phyloP scores from a whole-genome alignment of 352 stramenopile genomes.

The Phytophthora gonapodyides region DNA sequence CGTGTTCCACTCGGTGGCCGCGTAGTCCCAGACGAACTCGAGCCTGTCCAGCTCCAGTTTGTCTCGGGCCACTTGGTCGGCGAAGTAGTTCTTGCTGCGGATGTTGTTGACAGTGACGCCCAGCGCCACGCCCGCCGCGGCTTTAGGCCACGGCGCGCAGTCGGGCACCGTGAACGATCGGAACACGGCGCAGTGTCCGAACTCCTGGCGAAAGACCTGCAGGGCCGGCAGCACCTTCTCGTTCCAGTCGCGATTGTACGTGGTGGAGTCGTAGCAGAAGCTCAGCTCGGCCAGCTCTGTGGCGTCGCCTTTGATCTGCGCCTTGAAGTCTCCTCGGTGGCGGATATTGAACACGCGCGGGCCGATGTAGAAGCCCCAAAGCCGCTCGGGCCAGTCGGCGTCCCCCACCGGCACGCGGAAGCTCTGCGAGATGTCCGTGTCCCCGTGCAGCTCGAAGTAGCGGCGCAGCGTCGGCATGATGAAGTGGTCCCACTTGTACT shows the following conservation, averaged over 20 bases:
- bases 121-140: conserved; percentile 2
- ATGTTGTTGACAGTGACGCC: conserved; percentile 18
- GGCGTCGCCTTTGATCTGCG: not conserved
- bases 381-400: no score
- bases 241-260: conserved; percentile 14
- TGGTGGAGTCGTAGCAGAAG: conserved; percentile 19
- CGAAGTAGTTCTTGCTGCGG: conserved; percentile 3
- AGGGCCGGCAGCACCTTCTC: conserved; percentile 12
- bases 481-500: no score
- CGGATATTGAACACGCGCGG: no score
- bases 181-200: conserved; percentile 15
- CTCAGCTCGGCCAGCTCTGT: conserved; percentile 15
- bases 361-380: not conserved
- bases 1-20: conserved; percentile 9
- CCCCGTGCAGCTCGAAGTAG: no score
- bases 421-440: no score
- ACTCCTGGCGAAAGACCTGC: conserved; percentile 12
- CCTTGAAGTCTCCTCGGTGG: conserved; percentile 7
- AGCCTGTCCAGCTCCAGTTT: conserved; percentile 12
- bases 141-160: conserved; percentile 9
- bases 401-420: no score
- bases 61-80: conserved; percentile 15
- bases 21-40: conserved; percentile 20
- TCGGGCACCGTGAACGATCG: conserved; percentile 13
- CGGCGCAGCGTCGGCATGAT: no score